phyloP scores from a whole-genome alignment of 352 stramenopile species.

The Phytophthora crassamura region DNA sequence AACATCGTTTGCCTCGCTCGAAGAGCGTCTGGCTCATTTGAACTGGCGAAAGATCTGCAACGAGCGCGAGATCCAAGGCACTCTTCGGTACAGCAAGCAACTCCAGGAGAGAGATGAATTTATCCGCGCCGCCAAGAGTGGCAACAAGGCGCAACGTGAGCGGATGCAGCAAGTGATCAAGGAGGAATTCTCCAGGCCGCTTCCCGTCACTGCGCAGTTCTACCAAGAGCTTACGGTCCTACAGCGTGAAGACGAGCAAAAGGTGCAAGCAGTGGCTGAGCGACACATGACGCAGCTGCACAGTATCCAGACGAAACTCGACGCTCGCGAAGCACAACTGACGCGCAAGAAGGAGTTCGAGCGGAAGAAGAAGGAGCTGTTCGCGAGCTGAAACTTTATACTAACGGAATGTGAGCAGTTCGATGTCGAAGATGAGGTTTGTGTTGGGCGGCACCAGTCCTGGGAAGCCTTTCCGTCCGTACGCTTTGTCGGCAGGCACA shows the following conservation, averaged over 20 bases:
- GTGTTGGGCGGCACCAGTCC: conserved; percentile 92
- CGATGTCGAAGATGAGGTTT: conserved; percentile 93
- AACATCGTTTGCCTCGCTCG: conserved; percentile 58
- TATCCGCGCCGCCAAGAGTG: conserved; percentile 53
- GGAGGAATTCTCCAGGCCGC: conserved; percentile 59
- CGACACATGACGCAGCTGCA: conserved; percentile 59
- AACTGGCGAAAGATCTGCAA: conserved; percentile 82
- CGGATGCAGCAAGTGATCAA: conserved; percentile 64
- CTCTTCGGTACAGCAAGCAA: conserved; percentile 63
- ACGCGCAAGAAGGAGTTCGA: conserved; percentile 65
- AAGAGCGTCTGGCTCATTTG: conserved; percentile 71
- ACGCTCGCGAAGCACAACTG: conserved; percentile 49
- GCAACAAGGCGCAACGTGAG: conserved; percentile 44
- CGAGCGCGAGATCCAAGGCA: conserved; percentile 72
- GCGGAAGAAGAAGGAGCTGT: conserved; percentile 69
- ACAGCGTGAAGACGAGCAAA: conserved; percentile 40
- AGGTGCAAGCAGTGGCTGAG: conserved; percentile 35
- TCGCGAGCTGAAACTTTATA: conserved; percentile 17
- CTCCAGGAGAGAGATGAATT: conserved; percentile 71
- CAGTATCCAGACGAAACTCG: conserved; percentile 59
- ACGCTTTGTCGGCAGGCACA: conserved; percentile 87
- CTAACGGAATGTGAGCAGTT: conserved; percentile 88
- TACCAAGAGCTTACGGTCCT: conserved; percentile 34
- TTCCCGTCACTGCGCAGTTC: conserved; percentile 56
- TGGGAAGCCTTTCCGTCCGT: conserved; percentile 85